Conservation (phyloP, 1,284 basidiomycete genomes). For the Leccinum olivaceoglutinosum region DNA sequence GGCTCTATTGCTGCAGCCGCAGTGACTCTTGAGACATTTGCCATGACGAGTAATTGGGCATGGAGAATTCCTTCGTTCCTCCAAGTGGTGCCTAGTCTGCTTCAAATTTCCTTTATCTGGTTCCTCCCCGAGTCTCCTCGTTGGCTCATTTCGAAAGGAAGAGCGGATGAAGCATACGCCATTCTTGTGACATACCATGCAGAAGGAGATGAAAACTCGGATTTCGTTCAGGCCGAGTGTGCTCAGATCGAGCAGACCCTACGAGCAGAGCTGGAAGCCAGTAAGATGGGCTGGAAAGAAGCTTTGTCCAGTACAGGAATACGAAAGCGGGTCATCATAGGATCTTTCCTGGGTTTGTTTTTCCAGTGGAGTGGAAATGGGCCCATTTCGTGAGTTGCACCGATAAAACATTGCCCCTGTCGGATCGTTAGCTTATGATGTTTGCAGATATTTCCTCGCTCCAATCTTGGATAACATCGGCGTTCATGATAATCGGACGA, state of each 20-base stretch:
- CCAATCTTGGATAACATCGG: constrained; percentile 13
- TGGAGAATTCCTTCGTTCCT: constrained; percentile 55
- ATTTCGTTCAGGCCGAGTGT: not conserved
- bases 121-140: constrained; percentile 57
- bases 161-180: constrained; percentile 34
- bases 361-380: constrained; percentile 36
- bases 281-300: not conserved
- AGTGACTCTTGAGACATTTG: constrained; percentile 45
- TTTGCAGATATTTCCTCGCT: constrained; percentile 8
- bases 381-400: constrained; percentile 9
- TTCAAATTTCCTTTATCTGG: constrained; percentile 44
- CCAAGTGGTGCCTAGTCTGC: constrained; percentile 43
- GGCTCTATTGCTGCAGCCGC: constrained; percentile 20
- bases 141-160: constrained; percentile 52
- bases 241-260: not conserved
- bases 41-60: constrained; percentile 44
- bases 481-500: constrained; percentile 9
- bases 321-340: constrained; percentile 8
- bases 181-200: constrained; percentile 10
- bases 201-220: not conserved
- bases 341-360: constrained; percentile 36
- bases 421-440: not conserved
- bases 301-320: constrained; percentile 8
- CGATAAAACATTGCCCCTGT: not conserved
- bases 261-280: not conserved